Conservation (phyloP, 169 alveolate species). For the Plasmodium coatneyi region DNA sequence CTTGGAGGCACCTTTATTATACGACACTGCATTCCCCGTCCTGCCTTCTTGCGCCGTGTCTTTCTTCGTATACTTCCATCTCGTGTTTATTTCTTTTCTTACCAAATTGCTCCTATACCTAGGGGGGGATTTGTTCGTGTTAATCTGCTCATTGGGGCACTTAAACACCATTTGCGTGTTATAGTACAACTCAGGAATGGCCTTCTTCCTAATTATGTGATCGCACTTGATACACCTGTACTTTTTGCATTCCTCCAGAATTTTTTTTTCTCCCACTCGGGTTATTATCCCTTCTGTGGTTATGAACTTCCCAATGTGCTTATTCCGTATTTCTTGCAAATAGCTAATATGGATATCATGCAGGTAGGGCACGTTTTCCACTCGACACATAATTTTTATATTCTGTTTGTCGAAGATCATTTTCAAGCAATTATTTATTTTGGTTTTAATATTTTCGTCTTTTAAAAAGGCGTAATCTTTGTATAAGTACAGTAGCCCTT, state of each 20-base stretch:
- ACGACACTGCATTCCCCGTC: not conserved
- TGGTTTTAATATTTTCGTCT: conserved; percentile 19
- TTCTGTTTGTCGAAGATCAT: conserved; percentile 53
- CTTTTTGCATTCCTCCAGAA: conserved; percentile 81
- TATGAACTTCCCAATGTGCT: conserved; percentile 61
- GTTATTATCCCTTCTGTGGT: conserved; percentile 66
- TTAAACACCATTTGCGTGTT: conserved; percentile 62
- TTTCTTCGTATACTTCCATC: not conserved
- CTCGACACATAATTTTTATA: conserved; percentile 53
- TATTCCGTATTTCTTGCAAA: conserved; percentile 58
- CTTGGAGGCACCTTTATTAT: not conserved
- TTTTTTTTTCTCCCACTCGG: conserved; percentile 77
- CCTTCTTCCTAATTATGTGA: conserved; percentile 74
- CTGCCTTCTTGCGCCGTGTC: not conserved
- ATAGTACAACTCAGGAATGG: conserved; percentile 78
- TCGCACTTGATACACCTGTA: conserved; percentile 79
- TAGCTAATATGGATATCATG: conserved; percentile 40
- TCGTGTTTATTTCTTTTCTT: not conserved
- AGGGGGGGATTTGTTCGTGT: conserved; percentile 24
- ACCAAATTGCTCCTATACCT: not conserved
- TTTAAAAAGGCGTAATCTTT: conserved; percentile 24
- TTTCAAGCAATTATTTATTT: conserved; percentile 63
- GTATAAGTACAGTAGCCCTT: conserved; percentile 45
- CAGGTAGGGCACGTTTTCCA: conserved; percentile 39
- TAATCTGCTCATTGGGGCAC: conserved; percentile 42